Evolutionary conservation across 148 eudicot genomes (phyloP), one percentile per base, ranked within the genome.

Genomic region (Fagopyrum tataricum): DNA sequence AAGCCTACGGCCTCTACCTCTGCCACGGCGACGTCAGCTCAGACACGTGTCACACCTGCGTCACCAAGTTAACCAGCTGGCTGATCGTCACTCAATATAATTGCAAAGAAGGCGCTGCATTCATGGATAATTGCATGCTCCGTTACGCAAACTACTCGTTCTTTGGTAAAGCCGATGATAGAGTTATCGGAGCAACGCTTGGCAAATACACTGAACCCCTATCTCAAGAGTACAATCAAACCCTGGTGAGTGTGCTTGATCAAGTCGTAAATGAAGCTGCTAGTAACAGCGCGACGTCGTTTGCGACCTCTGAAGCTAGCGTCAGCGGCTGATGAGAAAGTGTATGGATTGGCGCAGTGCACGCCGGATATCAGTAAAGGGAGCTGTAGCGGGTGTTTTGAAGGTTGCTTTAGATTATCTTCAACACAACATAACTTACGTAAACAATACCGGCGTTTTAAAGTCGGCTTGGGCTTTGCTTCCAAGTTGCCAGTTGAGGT

Each of bases 301-400:
- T 23, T 6, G 68, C 68, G 43, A 62, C 43, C 41, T 4, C 3
- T 2, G 43, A 14, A 37, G 42, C 7, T 13, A 43, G 1, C 18
- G 13, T 23, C 62, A 26, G 0, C 31, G 67, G 4, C 26, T 23
- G 5, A 59, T 12, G 68, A 62, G 68, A 31, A 4, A 43, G 68
- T 62, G 43, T 75, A 75, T 55, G 80, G 74, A 4, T 18, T 79
- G 46, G 86, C 71, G 4, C 83, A 81, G 72, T 85, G 89, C 69
- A 79, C 83, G 10, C 89, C 80, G 4, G 86, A 85, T 48, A n/a
- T 85, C 24, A 37, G 77, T 0, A 7, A 42, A 2, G 20, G 13
- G 0, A 78, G 52, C 2, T 85, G 88, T 56, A 20, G 3, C 12
- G 0, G 41, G 2, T 85, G 88, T 72, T 72, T 67, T 82, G n/a